Percentiles rank a stretch among this genome's conserved stretches.
Conservation (phyloP, 2,329 filamentous ascomycete genomes). For the Zelopaecilomyces penicillatus region DNA sequence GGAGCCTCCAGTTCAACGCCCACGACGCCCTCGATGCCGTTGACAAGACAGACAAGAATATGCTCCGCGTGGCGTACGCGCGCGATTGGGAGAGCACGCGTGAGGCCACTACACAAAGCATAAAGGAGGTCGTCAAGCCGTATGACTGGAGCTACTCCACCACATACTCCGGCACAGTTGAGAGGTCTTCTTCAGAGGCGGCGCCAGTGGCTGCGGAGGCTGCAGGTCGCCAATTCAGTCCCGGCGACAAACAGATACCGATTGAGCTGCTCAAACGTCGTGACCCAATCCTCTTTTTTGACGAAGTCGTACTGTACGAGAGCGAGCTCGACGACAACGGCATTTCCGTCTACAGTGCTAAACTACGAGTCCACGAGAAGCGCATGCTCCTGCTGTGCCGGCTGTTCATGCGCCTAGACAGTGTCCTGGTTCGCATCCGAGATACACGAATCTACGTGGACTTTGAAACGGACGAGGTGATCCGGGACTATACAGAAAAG, state of each 20-base stretch:
- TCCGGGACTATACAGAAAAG: conserved; percentile 83
- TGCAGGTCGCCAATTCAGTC: conserved; percentile 11
- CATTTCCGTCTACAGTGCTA: conserved; percentile 81
- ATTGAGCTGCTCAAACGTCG: conserved; percentile 78
- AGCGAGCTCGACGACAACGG: conserved; percentile 98
- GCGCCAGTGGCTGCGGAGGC: neutral
- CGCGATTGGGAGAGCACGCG: conserved; percentile 64
- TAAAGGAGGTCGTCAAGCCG: conserved; percentile 88
- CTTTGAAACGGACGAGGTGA: conserved; percentile 68
- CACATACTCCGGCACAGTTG: conserved; percentile 67
- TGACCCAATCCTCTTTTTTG: conserved; percentile 93
- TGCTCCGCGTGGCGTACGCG: conserved; percentile 92
- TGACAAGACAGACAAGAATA: conserved; percentile 84
- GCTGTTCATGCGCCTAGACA: conserved; percentile 88
- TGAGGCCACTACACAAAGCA: conserved; percentile 74
- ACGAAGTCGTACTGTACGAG: conserved; percentile 93
- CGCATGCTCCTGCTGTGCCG: conserved; percentile 76
- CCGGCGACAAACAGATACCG: conserved; percentile 52
- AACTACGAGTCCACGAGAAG: conserved; percentile 86
- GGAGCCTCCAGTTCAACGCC: conserved; percentile 74
- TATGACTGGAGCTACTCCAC: conserved; percentile 99
- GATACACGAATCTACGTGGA: conserved; percentile 92
- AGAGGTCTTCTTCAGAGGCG: conserved; percentile 18
- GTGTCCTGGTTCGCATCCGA: conserved; percentile 76
- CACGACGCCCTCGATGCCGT: conserved; percentile 82